Conservation (phyloP, 768 basidiomycete species). For the Suillus spraguei region DNA sequence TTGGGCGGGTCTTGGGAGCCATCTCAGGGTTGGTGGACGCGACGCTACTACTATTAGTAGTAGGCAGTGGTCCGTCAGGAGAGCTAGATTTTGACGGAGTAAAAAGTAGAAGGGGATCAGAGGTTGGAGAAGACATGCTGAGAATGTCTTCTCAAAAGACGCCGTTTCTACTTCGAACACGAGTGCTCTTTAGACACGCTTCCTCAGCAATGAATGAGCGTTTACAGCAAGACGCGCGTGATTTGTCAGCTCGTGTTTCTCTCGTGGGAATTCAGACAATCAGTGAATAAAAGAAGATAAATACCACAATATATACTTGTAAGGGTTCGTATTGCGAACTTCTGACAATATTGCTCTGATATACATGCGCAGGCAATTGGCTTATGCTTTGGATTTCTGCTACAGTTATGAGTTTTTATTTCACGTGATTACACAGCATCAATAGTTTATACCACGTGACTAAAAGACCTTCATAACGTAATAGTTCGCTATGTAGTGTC, state of each 20-base stretch:
- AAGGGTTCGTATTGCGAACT: no score
- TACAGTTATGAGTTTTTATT: no score
- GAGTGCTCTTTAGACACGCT: conserved; percentile 21
- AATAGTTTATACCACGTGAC: no score
- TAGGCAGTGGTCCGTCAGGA: conserved; percentile 13
- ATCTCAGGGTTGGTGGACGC: conserved; percentile 12
- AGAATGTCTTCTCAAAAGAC: conserved; percentile 2
- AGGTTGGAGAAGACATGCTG: conserved; percentile 19
- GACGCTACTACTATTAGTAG: conserved; percentile 8
- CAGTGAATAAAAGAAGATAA: no score
- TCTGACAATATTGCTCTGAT: no score
- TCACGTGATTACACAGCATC: no score
- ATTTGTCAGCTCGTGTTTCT: conserved; percentile 8
- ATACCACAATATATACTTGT: no score
- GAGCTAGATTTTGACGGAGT: conserved; percentile 17
- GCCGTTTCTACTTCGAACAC: not conserved
- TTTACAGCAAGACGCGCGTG: conserved; percentile 4
- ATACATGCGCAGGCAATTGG: no score
- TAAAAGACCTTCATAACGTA: not conserved
- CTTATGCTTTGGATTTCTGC: no score
- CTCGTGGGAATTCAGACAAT: not conserved
- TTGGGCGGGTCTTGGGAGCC: conserved; percentile 18
- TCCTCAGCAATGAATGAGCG: not conserved
- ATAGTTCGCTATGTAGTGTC: not conserved
- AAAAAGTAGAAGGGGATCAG: conserved; percentile 22